Conservation (phyloP, 192 early-diverging fungal genomes). For the Helicostylum pulchrum region DNA sequence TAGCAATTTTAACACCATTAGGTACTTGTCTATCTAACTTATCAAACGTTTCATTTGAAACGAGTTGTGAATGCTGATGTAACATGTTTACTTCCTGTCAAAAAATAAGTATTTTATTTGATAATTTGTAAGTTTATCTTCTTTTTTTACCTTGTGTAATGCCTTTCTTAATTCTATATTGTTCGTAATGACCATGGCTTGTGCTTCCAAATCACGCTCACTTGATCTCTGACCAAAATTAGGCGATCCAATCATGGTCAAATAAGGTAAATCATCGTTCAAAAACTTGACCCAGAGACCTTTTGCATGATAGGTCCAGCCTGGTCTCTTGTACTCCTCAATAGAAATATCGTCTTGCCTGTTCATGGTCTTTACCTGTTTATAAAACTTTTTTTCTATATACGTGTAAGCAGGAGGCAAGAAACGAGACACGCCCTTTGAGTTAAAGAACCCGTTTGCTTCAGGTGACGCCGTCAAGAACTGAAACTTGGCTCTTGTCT, state of each 20-base stretch:
- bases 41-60: slow-evolving; percentile 50
- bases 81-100: slow-evolving; percentile 52
- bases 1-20: slow-evolving; percentile 48
- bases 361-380: slow-evolving; percentile 38
- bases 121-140: neutral
- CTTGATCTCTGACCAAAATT: slow-evolving; percentile 92
- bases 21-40: slow-evolving; percentile 51
- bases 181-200: slow-evolving; percentile 71
- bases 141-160: slow-evolving; percentile 49
- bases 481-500: slow-evolving; percentile 57
- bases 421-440: slow-evolving; percentile 79
- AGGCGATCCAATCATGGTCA: slow-evolving; percentile 89
- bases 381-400: slow-evolving; percentile 72
- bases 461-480: slow-evolving; percentile 85
- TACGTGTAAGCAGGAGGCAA: slow-evolving; percentile 90
- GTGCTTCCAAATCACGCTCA: slow-evolving; percentile 89
- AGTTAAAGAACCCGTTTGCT: slow-evolving; percentile 92
- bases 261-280: slow-evolving; percentile 49
- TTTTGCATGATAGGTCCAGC: slow-evolving; percentile 98
- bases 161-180: slow-evolving; percentile 50
- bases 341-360: slow-evolving; percentile 58
- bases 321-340: slow-evolving; percentile 70
- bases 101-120: neutral
- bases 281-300: slow-evolving; percentile 75
- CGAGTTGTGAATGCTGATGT: slow-evolving; percentile 39